Conservation (phyloP, 2,329 filamentous ascomycete genomes). For the Colletotrichum scovillei region DNA sequence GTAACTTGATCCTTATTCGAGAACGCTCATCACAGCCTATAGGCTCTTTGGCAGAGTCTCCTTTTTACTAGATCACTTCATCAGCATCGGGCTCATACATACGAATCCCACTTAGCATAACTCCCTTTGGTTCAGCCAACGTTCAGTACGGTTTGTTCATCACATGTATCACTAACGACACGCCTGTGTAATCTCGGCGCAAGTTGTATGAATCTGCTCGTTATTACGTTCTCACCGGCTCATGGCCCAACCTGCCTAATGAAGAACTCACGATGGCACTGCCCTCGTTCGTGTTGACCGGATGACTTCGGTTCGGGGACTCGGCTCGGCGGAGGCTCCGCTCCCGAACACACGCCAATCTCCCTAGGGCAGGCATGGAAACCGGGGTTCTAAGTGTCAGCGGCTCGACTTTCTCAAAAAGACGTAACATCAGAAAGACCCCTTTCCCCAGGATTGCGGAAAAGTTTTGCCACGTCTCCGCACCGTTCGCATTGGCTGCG, state of each 20-base stretch:
- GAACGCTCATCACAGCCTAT: background rate
- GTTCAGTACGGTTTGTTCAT: background rate
- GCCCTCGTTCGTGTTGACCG: background rate
- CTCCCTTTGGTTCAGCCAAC: background rate
- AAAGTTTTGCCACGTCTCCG: slow-evolving; percentile 11
- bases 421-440: background rate
- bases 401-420: slow-evolving; percentile 5
- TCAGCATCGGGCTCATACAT: background rate
- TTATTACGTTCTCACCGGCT: background rate
- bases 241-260: background rate
- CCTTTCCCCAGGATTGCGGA: slow-evolving; percentile 14
- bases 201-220: background rate
- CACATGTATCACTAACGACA: background rate
- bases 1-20: background rate
- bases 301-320: background rate
- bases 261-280: background rate
- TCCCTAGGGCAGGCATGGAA: background rate
- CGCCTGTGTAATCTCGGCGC: too few species aligned
- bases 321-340: background rate
- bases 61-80: background rate
- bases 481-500: background rate
- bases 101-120: background rate
- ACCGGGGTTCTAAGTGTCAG: background rate
- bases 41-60: background rate
- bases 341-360: background rate